Evolutionary conservation across 345 rosid genomes (phyloP).

Genomic region (Syzygium oleosum): DNA sequence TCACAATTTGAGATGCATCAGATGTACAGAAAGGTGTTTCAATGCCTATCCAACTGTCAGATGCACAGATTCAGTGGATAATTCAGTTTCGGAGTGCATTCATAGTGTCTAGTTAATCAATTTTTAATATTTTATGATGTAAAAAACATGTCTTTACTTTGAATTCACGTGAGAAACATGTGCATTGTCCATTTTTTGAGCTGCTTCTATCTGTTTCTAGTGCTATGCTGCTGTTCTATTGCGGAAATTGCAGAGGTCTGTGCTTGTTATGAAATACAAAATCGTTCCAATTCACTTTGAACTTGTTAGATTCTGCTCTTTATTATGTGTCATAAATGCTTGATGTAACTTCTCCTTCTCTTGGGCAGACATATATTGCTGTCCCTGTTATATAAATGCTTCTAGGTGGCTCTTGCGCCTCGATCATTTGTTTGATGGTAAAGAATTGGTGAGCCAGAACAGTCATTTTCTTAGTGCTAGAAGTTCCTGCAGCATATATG

Average conservation of each 20-base stretch:
- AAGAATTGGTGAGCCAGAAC: not conserved
- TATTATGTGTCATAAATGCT: not conserved
- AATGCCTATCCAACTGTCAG: not conserved
- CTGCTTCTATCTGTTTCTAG: not conserved
- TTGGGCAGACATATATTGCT: not conserved
- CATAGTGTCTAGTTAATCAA: not conserved
- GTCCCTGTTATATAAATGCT: not conserved
- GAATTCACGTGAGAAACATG: not conserved
- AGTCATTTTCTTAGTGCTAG: not conserved
- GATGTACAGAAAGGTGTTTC: not conserved
- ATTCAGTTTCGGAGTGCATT: not conserved
- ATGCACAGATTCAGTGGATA: not conserved
- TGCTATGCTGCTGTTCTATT: not conserved
- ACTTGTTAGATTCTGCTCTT: not conserved
- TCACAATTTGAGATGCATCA: not conserved
- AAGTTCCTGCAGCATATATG: not conserved
- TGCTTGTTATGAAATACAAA: not conserved
- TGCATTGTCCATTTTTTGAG: not conserved
- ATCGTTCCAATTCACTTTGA: not conserved
- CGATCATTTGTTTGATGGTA: not conserved
- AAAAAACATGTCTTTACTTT: not conserved
- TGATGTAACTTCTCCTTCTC: not conserved
- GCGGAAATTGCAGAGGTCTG: not conserved
- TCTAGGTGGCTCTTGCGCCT: not conserved
- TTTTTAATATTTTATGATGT: not conserved